Conservation (phyloP, 352 stramenopile genomes). For the Phytophthora sansomeana region DNA sequence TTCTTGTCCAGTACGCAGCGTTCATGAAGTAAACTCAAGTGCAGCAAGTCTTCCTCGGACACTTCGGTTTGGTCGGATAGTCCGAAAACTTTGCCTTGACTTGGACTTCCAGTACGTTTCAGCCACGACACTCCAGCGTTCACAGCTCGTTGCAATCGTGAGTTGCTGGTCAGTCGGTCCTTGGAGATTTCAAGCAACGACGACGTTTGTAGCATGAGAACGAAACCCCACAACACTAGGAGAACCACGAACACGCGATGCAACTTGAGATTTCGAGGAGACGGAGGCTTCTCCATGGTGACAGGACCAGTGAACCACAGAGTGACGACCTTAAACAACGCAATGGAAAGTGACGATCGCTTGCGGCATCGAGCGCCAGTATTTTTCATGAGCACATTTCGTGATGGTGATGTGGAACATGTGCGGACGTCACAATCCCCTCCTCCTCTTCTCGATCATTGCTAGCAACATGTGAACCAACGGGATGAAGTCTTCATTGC, state of each 20-base stretch:
- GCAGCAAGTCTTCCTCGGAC: conserved; percentile 29
- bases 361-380: conserved; percentile 1
- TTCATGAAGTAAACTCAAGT: conserved; percentile 47
- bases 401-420: conserved; percentile 22
- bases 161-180: conserved; percentile 8
- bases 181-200: conserved; percentile 24
- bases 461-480: background rate
- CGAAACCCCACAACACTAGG: conserved; percentile 24
- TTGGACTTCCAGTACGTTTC: conserved; percentile 1
- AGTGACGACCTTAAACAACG: background rate
- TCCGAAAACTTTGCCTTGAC: background rate
- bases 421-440: conserved; percentile 1
- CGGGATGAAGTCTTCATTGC: background rate
- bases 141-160: conserved; percentile 12
- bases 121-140: conserved; percentile 13
- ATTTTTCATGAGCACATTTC: conserved; percentile 12
- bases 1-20: conserved; percentile 31
- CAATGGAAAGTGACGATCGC: conserved; percentile 5
- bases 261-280: conserved; percentile 6
- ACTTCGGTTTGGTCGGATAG: conserved; percentile 18
- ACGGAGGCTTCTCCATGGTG: conserved; percentile 12
- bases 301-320: background rate
- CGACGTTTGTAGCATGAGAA: conserved; percentile 23
- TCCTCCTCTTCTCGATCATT: conserved; percentile 16
- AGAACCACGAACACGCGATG: conserved; percentile 26